Evolutionary conservation across 768 basidiomycete genomes (phyloP), one percentile per base, ranked within the genome.

Genomic region (Cyathus striatus): DNA sequence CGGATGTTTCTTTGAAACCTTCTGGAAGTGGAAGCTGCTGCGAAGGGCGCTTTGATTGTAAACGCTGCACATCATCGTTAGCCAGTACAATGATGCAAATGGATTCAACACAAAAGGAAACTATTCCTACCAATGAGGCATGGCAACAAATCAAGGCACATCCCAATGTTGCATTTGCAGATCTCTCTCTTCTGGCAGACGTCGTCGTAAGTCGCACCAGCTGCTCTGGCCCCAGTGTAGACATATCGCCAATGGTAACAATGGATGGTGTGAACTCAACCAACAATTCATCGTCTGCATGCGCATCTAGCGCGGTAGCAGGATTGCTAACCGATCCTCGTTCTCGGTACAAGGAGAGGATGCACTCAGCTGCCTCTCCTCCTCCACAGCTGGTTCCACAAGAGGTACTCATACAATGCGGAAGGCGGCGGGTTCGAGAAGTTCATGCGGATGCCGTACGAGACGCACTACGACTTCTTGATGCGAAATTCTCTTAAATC

Each of bases 141-240:
- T 93, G 90, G 87, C 78, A 76, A 22, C 81, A 81, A 50, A 70
- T 94, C 48, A 91, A 92, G 63, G 78, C 81, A 9, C 92, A 95
- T 61, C 92, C 92, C 2, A 93, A 91, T 51, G 83, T 88, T 41
- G 78, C 82, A 23, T 92, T 92, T 57, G 79, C 88, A 12, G 89
- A 94, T 63, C 69, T 95, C 41, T 65, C 79, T 2, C 71, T 95
- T 41, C 76, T 95, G 34, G 92, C 92, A 2, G 90, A 90, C 40
- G 92, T 95, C 32, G 90, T 94, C 32, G 83, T 88, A 6, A 86
- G 89, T 42, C 74, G 85, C 40, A 83, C 89, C 33, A 82, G 77
- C 58, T 91, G 89, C 56, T 76, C 72, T 1, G 87, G 87, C 14
- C 83, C 89, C 13, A 72, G 72, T 27, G 71, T 88, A 27, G 69